Base-by-base conservation (phyloP, 2,329 filamentous ascomycete species). In the Lasiodiplodia sp. region DNA sequence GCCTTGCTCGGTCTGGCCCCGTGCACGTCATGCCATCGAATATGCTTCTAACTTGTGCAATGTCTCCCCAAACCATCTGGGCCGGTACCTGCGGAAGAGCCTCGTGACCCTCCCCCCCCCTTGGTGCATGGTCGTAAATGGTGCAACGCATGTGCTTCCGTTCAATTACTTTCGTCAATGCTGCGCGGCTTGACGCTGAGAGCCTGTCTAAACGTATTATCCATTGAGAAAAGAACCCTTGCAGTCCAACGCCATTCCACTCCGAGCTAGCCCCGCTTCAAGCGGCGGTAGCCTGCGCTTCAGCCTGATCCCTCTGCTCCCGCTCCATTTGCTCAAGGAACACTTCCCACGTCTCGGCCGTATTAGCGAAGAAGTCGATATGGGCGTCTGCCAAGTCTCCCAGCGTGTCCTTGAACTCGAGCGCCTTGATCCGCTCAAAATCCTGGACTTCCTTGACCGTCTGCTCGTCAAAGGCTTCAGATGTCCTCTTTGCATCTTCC, bases 391-490 rank as follows among this genome's bases (percentile, higher is more conserved):
- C 93, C 60, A 99, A 81, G 2, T 88, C 89, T 2, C 93, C 93
- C 62, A 99, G 86, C 73, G 96, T 94, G 71, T 91, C 88, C 79
- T 93, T 92, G 81, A 99, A 96, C 84, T 99, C 95, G 52, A 92
- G 85, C 49, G 93, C 89, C 85, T 99, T 99, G 85, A 98, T 98
- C 68, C 94, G 88, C 82, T 99, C 96, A 81, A 99, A 99, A 77
- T 97, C 94, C 23, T 87, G 87, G 0, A 97, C 92, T 79, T 99
- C 96, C 75, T 92, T 91, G 53, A 98, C 91, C 1, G 97, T 95
- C 81, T 97, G 94, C 77, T 97, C 94, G 79, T 97, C 96, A 75
- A 99, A 99, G 77, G 93, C 91, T 80, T 98, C 94, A 63, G 91
- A 93, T 16, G 91, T 93, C 76, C 90, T 91, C 81, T 94, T 94